These are phyloP conservation scores for Entophlyctis helioformis DNA, from an alignment of 192 early-diverging fungal species.

Conservation along the genomic window DNA sequence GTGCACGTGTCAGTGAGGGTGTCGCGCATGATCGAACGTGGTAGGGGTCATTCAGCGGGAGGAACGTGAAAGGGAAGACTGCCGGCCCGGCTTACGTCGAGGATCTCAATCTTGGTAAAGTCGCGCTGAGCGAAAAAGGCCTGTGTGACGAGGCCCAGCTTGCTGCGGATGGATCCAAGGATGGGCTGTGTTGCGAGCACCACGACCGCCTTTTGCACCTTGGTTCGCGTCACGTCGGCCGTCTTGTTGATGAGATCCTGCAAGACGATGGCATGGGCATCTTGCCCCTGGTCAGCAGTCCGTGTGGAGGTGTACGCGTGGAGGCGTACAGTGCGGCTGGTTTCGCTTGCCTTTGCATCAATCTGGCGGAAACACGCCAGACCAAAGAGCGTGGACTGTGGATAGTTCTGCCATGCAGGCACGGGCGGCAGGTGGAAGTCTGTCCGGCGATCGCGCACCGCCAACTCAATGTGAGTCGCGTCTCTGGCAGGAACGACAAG, in stretches of 20 bases:
- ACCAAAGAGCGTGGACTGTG: slow-evolving; percentile 62
- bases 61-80: slow-evolving; percentile 1
- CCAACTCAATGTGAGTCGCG: too few relatives aligned
- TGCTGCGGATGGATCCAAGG: slow-evolving; percentile 54
- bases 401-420: slow-evolving; percentile 36
- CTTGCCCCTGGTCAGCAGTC: too few relatives aligned
- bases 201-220: slow-evolving; percentile 73
- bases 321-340: too few relatives aligned
- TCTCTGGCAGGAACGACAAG: neutral
- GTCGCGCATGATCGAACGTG: too few relatives aligned
- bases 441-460: too few relatives aligned
- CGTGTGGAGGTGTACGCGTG: too few relatives aligned
- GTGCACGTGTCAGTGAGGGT: too few relatives aligned
- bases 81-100: slow-evolving; percentile 38
- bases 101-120: slow-evolving; percentile 66
- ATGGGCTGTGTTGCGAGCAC: slow-evolving; percentile 55
- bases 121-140: slow-evolving; percentile 70
- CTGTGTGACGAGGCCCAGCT: slow-evolving; percentile 63
- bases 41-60: too few relatives aligned
- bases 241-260: slow-evolving; percentile 60
- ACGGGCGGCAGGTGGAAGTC: slow-evolving; percentile 74
- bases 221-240: slow-evolving; percentile 62
- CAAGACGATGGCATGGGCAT: neutral
- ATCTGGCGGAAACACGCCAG: slow-evolving; percentile 75
- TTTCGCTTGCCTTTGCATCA: slow-evolving; percentile 38